Evolutionary conservation across 2,329 filamentous ascomycete genomes (phyloP).

Genomic region (Alternaria incomplexa): DNA sequence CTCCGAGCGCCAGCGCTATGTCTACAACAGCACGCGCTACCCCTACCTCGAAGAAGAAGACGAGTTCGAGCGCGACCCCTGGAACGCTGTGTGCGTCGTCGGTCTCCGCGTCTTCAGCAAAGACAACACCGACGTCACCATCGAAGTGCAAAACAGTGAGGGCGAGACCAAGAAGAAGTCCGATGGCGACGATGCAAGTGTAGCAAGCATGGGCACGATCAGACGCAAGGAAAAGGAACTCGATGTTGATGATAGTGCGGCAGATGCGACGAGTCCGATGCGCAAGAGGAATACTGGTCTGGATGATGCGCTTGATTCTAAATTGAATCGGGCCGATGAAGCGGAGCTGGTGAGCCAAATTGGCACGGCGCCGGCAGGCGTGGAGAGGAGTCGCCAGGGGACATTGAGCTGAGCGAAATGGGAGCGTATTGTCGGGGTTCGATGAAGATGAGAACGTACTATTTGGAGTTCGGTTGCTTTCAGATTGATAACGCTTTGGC

Average conservation of each 20-base stretch:
- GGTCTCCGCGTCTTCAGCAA: slow-evolving; percentile 65
- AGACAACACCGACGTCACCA: slow-evolving; percentile 56
- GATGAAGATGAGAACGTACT: not conserved
- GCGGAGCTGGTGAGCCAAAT: slow-evolving; percentile 25
- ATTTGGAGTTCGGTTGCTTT: not conserved
- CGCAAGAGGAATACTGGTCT: slow-evolving; percentile 35
- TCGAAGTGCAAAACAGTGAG: slow-evolving; percentile 58
- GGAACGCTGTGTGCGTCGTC: slow-evolving; percentile 67
- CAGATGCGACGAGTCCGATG: slow-evolving; percentile 48
- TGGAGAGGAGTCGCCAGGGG: slow-evolving; percentile 34
- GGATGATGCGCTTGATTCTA: slow-evolving; percentile 29
- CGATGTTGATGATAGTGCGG: slow-evolving; percentile 50
- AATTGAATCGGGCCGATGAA: slow-evolving; percentile 21
- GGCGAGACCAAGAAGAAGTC: slow-evolving; percentile 30
- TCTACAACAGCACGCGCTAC: slow-evolving; percentile 29
- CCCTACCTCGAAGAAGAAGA: slow-evolving; percentile 46
- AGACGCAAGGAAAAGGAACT: slow-evolving; percentile 43
- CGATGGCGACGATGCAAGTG: slow-evolving; percentile 32
- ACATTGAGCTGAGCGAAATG: slow-evolving; percentile 20
- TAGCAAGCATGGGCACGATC: slow-evolving; percentile 27
- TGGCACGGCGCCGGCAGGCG: slow-evolving; percentile 38
- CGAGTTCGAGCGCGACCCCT: slow-evolving; percentile 59
- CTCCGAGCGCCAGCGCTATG: slow-evolving; percentile 26
- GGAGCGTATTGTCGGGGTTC: not conserved
- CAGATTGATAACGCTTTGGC: not conserved